A percentile compares a stretch with the other conserved stretches of the same genome.
Conservation (phyloP, 2,329 filamentous ascomycete genomes). For the Magnaporthiopsis incrustans region DNA sequence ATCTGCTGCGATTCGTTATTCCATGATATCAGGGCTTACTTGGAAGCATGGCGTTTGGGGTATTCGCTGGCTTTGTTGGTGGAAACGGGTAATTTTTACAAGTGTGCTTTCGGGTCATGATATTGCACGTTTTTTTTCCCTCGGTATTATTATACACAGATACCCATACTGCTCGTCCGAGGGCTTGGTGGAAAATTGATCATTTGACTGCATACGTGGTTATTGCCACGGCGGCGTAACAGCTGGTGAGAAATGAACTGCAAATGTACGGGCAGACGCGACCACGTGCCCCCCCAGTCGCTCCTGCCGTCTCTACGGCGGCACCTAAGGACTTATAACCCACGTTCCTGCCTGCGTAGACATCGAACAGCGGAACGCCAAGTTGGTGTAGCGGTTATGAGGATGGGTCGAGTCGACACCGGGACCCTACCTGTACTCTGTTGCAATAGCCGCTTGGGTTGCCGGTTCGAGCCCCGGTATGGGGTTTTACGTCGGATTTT, state of each 20-base stretch:
- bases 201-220: no score
- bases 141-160: no score
- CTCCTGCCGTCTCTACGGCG: no score
- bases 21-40: background rate
- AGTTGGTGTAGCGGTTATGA: background rate
- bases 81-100: background rate
- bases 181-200: background rate
- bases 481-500: no score
- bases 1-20: background rate
- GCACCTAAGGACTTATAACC: background rate
- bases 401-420: background rate
- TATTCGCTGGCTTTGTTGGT: background rate
- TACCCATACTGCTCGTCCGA: no score
- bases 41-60: background rate
- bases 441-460: background rate
- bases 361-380: background rate
- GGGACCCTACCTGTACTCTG: background rate
- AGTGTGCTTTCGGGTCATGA: background rate
- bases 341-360: background rate
- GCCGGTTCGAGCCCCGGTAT: background rate
- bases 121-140: background rate
- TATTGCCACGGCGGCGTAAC: no score
- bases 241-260: no score
- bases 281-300: no score
- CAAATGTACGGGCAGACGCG: no score